Percentiles rank a stretch among this genome's conserved stretches.
phyloP scores from a whole-genome alignment of 2,329 filamentous ascomycete species.

The Ceratocystis albifundus region DNA sequence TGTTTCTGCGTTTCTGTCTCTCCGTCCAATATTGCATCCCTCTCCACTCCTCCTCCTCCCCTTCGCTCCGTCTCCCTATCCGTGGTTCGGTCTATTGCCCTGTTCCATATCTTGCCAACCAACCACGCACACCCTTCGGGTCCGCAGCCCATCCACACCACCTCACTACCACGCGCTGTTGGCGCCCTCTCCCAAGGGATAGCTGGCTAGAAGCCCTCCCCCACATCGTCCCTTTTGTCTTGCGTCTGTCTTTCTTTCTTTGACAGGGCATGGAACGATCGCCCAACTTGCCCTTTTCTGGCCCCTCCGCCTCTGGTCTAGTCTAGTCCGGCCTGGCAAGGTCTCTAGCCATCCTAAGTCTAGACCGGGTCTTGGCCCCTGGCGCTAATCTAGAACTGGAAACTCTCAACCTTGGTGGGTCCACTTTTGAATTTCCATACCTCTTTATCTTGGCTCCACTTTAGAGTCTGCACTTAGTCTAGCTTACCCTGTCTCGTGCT shows the following conservation, averaged over 20 bases:
- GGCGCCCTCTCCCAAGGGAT: constrained; percentile 3
- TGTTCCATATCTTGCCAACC: constrained; percentile 5
- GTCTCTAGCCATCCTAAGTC: not conserved
- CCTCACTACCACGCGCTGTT: not conserved
- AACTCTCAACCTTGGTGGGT: not conserved
- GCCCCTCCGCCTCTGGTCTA: not conserved
- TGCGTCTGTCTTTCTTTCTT: not conserved
- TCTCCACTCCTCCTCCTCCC: not conserved
- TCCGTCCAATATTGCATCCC: not conserved
- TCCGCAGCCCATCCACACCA: not conserved
- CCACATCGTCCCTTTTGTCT: not conserved
- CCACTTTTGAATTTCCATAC: not conserved
- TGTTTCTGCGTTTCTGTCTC: not conserved
- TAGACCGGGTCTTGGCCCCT: constrained; percentile 10
- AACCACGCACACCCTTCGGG: no score
- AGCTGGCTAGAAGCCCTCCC: not conserved
- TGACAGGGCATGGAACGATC: constrained; percentile 11
- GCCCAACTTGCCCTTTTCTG: not conserved
- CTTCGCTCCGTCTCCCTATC: not conserved
- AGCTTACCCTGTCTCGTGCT: no score
- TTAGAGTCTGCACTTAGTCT: no score
- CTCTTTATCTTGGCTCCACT: not conserved
- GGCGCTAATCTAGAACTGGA: constrained; percentile 19
- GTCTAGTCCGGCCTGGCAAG: not conserved
- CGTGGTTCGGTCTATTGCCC: not conserved